Evolutionary conservation across 2,329 filamentous ascomycete genomes (phyloP), one percentile per base, ranked within the genome.

Genomic region (Xylariaceae sp.): DNA sequence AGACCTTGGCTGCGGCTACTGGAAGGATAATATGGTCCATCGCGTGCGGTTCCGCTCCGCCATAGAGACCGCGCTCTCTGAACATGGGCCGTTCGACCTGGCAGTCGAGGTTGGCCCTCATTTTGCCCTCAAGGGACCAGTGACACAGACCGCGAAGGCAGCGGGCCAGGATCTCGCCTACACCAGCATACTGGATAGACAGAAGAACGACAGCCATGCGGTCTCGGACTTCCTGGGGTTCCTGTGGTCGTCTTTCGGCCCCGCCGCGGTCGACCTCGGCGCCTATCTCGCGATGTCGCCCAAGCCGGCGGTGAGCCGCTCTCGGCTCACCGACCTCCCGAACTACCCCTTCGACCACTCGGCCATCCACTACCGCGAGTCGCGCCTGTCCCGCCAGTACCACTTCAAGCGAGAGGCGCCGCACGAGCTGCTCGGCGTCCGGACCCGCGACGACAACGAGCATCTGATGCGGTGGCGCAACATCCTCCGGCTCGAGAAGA

Each of bases 291-390:
- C 45, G 16, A 45, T 49, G 32, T 50, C 44, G 2, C 29, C 39
- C 5, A 23, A 29, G n/a, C 27, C 29, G 0, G 18, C 22, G 8
- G 5, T 42, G 6, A 15, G 38, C 12, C 13, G 19, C 13, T 35
- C 27, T n/a, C 38, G 36, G 8, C 36, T 57, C 5, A 14, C 28
- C 2, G 39, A 55, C 22, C 36, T 65, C 1, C 68, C 69, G 1
- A 36, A 46, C 1, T 74, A 73, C 36, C 57, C 61, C 1, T 73
- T 68, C 64, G 63, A 72, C 27, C 67, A 71, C 42, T 56, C 58
- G 2, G 56, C 59, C 17, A 36, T 43, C 1, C 56, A 64, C 40
- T 68, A 63, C 52, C 55, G 61, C 15, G 63, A 70, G 37, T 62
- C 64, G 12, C 56, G 65, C 4, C 43, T 67, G 5, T 63, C 63